phyloP scores from a whole-genome alignment of 805 yeast species.

The Suhomyces sp. region DNA sequence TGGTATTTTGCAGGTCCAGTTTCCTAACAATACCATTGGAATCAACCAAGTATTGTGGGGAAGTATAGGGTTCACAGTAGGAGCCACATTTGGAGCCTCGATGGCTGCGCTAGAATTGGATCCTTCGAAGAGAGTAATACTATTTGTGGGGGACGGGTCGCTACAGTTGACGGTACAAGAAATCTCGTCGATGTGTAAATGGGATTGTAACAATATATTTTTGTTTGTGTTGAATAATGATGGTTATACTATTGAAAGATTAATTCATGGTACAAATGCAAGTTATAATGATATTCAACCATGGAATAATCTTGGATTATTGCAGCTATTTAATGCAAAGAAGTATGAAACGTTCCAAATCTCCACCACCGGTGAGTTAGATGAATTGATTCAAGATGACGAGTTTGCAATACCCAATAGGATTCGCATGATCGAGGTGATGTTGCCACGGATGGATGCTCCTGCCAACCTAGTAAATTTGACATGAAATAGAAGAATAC shows the following conservation, averaged over 20 bases:
- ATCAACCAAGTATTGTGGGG: slow-evolving; percentile 38
- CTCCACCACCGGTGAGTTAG: slow-evolving; percentile 14
- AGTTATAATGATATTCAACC: slow-evolving; percentile 20
- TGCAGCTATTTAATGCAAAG: slow-evolving; percentile 16
- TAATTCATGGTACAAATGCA: slow-evolving; percentile 19
- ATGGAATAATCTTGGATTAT: slow-evolving; percentile 16
- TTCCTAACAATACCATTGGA: slow-evolving; percentile 29
- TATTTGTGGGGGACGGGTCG: slow-evolving; percentile 22
- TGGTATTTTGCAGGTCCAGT: slow-evolving; percentile 31
- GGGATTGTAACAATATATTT: slow-evolving; percentile 13
- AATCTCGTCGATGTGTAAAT: slow-evolving; percentile 17
- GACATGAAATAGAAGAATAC: not conserved
- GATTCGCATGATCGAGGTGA: slow-evolving; percentile 19
- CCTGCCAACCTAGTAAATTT: slow-evolving; percentile 13
- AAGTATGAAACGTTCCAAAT: slow-evolving; percentile 13
- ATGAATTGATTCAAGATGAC: slow-evolving; percentile 12
- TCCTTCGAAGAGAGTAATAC: slow-evolving; percentile 20
- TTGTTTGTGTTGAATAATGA: slow-evolving; percentile 20
- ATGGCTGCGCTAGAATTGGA: slow-evolving; percentile 32
- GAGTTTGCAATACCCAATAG: slow-evolving; percentile 13
- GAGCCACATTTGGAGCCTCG: slow-evolving; percentile 33
- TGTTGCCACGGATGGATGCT: slow-evolving; percentile 21
- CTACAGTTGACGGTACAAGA: slow-evolving; percentile 24
- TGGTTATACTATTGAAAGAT: slow-evolving; percentile 21
- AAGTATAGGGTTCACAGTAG: slow-evolving; percentile 35